Evolutionary conservation across 2,329 filamentous ascomycete genomes (phyloP), one percentile per base, ranked within the genome.

Genomic region (Meredithiella fracta): DNA sequence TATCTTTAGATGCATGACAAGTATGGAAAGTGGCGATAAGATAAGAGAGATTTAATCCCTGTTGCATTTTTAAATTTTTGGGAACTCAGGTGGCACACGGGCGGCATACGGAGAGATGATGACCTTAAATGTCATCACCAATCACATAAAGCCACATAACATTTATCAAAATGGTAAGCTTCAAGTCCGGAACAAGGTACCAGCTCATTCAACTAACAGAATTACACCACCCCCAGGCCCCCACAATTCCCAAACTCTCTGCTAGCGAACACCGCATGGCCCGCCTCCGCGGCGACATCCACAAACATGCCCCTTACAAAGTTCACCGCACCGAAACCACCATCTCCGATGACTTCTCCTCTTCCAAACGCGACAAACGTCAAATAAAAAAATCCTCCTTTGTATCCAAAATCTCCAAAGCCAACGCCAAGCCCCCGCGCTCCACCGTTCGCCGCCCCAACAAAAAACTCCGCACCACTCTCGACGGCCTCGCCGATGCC

Each of bases 351-450:
- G 60, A 66, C 59, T 90, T 91, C 68, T 72, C 80, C 59, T 77
- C 80, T 55, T 81, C 76, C 60, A 97, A 96, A 69, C 82, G 79
- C 65, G 86, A 94, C 72, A 94, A 91, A 72, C 85, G 83, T 23
- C 72, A 76, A 34, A 86, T 94, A 63, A 90, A 89, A 65, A 87
- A 87, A 73, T 84, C 85, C 0, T 71, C 82, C 14, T 88, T 97
- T 61, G 73, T 94, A 26, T 83, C 80, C 20, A 85, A 82, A 60
- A 85, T 95, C 63, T 72, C 81, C 61, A 87, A 89, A 61, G 69
- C 73, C 5, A 65, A 61, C 64, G 67, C 55, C 80, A 75, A 64
- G 67, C 74, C 7, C 71, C 75, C n/a, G 83, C 83, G 67, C 76
- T 81, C 6, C 40, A 26, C 49, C 17, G 23, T 37, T 23, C 74